Evolutionary conservation across 129 eudicot species (phyloP).

Genomic region (Cynara cardunculus): DNA sequence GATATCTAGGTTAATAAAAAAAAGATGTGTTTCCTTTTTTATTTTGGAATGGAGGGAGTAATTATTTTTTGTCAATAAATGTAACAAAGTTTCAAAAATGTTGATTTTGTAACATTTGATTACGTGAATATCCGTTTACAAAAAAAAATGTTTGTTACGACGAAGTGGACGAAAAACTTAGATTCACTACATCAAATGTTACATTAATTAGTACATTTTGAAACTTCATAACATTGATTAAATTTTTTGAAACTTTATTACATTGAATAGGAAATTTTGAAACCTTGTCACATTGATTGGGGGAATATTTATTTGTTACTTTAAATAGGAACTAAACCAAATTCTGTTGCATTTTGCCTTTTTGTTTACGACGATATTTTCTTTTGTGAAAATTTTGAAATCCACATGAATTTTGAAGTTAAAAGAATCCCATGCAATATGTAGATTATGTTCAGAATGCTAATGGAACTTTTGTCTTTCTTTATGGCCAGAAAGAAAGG

Average conservation of each 20-base stretch:
- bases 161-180: too few relatives aligned
- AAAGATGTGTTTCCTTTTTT: too few relatives aligned
- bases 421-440: background rate
- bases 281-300: background rate
- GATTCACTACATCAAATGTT: background rate
- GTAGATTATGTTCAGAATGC: background rate
- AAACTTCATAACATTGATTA: background rate
- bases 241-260: background rate
- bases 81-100: too few relatives aligned
- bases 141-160: background rate
- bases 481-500: conserved; percentile 57
- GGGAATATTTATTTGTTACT: background rate
- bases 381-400: background rate
- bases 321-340: background rate
- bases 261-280: background rate
- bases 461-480: background rate
- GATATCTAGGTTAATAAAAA: too few relatives aligned
- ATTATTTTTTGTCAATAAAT: too few relatives aligned
- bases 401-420: conserved; percentile 5
- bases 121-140: background rate
- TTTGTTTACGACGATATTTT: background rate
- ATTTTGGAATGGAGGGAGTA: too few relatives aligned
- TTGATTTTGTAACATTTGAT: background rate
- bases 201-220: background rate
- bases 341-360: background rate